Percentiles rank a stretch among this genome's conserved stretches.
Evolutionary conservation across 306 rosid genomes (phyloP).

Genomic region (Sicyos edulis): DNA sequence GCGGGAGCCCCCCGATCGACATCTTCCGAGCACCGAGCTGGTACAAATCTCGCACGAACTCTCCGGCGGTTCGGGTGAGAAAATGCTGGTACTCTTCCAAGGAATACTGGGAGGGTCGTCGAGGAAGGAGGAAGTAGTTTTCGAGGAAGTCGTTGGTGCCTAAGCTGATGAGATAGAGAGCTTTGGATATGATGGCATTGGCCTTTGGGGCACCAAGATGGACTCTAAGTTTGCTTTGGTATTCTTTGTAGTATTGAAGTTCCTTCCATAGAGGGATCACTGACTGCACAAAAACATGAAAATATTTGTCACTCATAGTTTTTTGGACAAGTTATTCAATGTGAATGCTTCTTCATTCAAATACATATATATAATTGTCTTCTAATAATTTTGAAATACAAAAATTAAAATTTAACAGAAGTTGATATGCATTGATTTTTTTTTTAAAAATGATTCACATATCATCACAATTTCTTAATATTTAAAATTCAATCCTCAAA

Average conservation of each 20-base stretch:
- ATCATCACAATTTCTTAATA: too few species aligned
- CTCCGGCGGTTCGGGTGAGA: constrained; percentile 30
- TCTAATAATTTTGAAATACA: too few species aligned
- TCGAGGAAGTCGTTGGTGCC: constrained; percentile 64
- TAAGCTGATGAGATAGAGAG: constrained; percentile 39
- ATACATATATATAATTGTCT: too few species aligned
- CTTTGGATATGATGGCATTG: constrained; percentile 35
- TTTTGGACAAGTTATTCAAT: too few species aligned
- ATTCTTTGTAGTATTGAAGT: constrained; percentile 44
- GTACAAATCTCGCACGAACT: constrained; percentile 32
- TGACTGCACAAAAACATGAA: constrained; percentile 26
- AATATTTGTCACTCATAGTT: too few species aligned
- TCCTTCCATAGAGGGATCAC: constrained; percentile 60
- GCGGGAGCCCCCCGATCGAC: constrained; percentile 42
- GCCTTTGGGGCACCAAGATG: constrained; percentile 40
- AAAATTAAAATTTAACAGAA: too few species aligned
- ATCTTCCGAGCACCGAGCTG: constrained; percentile 43
- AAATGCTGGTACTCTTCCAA: constrained; percentile 40
- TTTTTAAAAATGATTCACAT: too few species aligned
- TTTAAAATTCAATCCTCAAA: too few species aligned
- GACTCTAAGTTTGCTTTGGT: constrained; percentile 36
- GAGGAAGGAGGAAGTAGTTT: constrained; percentile 35
- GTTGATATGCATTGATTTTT: too few species aligned
- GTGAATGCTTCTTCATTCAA: too few species aligned
- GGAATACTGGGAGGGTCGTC: constrained; percentile 37